Evolutionary conservation across 2,329 filamentous ascomycete genomes (phyloP).

Genomic region (Colletotrichum sp.): DNA sequence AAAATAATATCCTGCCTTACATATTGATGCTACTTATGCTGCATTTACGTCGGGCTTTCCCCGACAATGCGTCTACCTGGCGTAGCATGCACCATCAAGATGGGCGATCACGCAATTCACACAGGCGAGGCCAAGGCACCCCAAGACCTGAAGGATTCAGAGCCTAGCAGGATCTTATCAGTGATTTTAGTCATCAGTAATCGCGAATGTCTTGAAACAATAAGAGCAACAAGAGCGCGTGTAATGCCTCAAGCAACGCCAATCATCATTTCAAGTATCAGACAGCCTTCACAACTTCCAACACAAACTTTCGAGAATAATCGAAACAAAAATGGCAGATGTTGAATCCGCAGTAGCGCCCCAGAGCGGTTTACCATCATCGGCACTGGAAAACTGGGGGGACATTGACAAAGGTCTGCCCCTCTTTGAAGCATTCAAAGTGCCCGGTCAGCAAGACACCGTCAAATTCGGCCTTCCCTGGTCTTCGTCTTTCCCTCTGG

Average conservation of each 20-base stretch:
- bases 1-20: not conserved
- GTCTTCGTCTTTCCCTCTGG: conserved; percentile 28
- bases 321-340: not conserved
- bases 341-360: not conserved
- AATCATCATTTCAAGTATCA: not conserved
- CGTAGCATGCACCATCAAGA: not conserved
- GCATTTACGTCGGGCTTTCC: not conserved
- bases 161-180: not conserved
- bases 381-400: not conserved
- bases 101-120: not conserved
- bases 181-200: not conserved
- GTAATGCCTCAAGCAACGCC: not conserved
- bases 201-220: not conserved
- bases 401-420: too few relatives aligned
- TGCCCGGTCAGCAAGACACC: conserved; percentile 28
- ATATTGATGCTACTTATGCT: not conserved
- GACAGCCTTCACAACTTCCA: not conserved
- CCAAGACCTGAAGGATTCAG: not conserved
- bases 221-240: not conserved
- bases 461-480: conserved; percentile 23
- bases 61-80: not conserved
- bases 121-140: not conserved
- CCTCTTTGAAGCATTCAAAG: conserved; percentile 20
- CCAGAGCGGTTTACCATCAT: not conserved
- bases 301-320: not conserved